These are phyloP conservation scores for Starmerella bacillaris DNA, from an alignment of 805 yeast species.

Conservation along the genomic window DNA sequence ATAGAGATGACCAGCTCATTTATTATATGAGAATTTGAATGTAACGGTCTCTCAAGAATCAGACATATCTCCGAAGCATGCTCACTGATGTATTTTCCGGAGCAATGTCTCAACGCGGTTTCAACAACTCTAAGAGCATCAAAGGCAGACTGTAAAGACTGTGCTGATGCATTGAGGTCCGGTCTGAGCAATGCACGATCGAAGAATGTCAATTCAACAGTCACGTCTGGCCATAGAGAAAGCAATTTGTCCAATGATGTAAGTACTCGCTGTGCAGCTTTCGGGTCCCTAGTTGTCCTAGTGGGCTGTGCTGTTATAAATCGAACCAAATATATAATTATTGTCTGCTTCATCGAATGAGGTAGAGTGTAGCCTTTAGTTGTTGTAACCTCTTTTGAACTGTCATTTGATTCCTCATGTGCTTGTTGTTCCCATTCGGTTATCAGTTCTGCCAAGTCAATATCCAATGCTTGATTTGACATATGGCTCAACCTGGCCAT, in stretches of 20 bases:
- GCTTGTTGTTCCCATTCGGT: constrained; percentile 52
- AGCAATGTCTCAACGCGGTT: constrained; percentile 63
- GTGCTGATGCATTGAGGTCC: constrained; percentile 40
- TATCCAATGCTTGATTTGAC: constrained; percentile 71
- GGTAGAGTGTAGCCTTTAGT: constrained; percentile 38
- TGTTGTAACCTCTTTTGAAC: constrained; percentile 26
- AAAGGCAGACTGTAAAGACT: constrained; percentile 54
- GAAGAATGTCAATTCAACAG: constrained; percentile 71
- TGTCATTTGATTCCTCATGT: constrained; percentile 21
- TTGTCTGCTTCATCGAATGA: constrained; percentile 67
- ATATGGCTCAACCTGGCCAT: constrained; percentile 74
- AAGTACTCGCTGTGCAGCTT: constrained; percentile 63
- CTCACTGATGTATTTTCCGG: constrained; percentile 58
- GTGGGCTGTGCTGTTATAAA: constrained; percentile 60
- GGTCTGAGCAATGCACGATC: constrained; percentile 70
- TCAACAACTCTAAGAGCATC: constrained; percentile 83
- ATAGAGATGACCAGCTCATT: constrained; percentile 72
- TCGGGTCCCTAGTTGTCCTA: constrained; percentile 51
- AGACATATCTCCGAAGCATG: constrained; percentile 53
- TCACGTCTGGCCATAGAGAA: constrained; percentile 76
- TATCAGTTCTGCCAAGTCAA: constrained; percentile 74
- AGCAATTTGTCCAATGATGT: constrained; percentile 57
- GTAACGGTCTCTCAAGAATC: constrained; percentile 61
- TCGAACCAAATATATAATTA: constrained; percentile 72
- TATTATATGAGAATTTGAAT: constrained; percentile 67